Base-by-base conservation (phyloP, 345 rosid species). In the Microcos paniculata region DNA sequence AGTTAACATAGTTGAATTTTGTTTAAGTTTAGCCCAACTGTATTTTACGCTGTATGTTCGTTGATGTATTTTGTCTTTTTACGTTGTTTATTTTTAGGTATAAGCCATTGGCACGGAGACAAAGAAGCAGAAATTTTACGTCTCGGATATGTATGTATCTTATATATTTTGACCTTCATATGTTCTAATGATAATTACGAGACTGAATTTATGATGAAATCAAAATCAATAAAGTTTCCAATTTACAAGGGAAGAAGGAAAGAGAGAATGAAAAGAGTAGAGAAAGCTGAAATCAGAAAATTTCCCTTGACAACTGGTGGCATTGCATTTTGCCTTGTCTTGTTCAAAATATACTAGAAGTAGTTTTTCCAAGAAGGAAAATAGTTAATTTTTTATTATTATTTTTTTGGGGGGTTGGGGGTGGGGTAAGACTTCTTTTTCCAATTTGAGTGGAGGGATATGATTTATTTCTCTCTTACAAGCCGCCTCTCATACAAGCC, bases 61-160 rank as follows among this genome's bases (percentile, higher is more conserved):
- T 66, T 68, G 16, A 45, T 63, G 42, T 74, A 58, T 33, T 61
- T 57, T 31, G 19, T 67, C 63, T 46, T 33, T 33, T 31, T 24
- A 43, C 42, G 11, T 15, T 61, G 72, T 84, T 49, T 84, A 24
- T 61, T 81, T 82, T 82, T 90, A 94, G 98, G 90, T 81, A 81
- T 86, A 70, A 72, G 88, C 28, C 81, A 52, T 76, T 89, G 93
- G 96, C 79, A 84, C 6, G 82, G 93, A 78, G 97, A 92, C 76
- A 88, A 85, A 87, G 98, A 94, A 78, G 95, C 97, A 68, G 93
- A 83, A 84, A 70, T 38, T 48, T 87, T 94, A 80, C 97, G 97
- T 23, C 62, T 94, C 83, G 98, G 98, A 74, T 84, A 80, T 88
- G 98, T 94, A 91, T 84, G 97, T 82, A 77, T 62, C 31, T 52